Percentiles rank a stretch among this genome's conserved stretches.
These are phyloP conservation scores for Diaporthe helianthi DNA, from an alignment of 2,329 filamentous ascomycete genomes.

Conservation along the genomic window DNA sequence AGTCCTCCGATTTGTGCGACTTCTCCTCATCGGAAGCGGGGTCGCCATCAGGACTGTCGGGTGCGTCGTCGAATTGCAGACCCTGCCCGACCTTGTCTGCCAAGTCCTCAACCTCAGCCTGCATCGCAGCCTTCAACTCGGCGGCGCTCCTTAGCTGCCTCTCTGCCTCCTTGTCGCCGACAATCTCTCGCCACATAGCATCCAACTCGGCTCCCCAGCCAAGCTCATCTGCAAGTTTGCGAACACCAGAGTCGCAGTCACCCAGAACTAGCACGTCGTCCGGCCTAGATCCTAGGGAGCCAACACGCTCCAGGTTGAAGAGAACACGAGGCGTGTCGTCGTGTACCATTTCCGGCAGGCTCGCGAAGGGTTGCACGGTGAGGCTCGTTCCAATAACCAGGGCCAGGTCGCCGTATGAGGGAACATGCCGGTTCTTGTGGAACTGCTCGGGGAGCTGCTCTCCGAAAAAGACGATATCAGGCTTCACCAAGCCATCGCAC, in stretches of 20 bases:
- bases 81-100: constrained; percentile 43
- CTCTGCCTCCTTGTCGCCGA: constrained; percentile 65
- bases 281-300: constrained; percentile 74
- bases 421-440: constrained; percentile 62
- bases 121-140: constrained; percentile 45
- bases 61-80: constrained; percentile 36
- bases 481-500: constrained; percentile 86
- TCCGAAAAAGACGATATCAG: constrained; percentile 94
- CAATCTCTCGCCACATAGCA: constrained; percentile 71
- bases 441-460: constrained; percentile 68
- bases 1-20: neutral
- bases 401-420: constrained; percentile 51
- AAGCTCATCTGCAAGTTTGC: constrained; percentile 77
- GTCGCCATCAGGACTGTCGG: neutral
- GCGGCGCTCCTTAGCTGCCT: constrained; percentile 50
- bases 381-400: constrained; percentile 79
- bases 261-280: constrained; percentile 88
- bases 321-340: constrained; percentile 76
- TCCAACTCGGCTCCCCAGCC: constrained; percentile 90
- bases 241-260: constrained; percentile 83
- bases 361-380: constrained; percentile 87
- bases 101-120: constrained; percentile 52
- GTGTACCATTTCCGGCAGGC: constrained; percentile 70
- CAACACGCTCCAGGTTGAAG: constrained; percentile 87
- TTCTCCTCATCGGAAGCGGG: neutral